These are phyloP conservation scores for Botryotinia globosa DNA, from an alignment of 2,329 filamentous ascomycete species.

Conservation along the genomic window DNA sequence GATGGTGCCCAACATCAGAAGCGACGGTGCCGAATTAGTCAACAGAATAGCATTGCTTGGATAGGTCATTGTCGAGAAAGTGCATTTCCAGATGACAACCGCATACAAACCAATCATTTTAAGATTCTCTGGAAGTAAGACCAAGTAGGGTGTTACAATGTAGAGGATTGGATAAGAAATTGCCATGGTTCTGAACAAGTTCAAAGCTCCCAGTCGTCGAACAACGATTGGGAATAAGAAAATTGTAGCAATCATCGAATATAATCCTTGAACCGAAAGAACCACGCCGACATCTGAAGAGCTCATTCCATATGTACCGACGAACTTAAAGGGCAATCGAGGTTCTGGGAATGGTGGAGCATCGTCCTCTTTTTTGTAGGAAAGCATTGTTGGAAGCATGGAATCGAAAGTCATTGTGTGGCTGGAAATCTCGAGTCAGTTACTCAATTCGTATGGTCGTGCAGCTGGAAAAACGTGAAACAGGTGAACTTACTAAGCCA, in stretches of 20 bases:
- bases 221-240: conserved; percentile 80
- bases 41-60: conserved; percentile 87
- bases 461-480: conserved; percentile 17
- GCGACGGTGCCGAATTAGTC: conserved; percentile 81
- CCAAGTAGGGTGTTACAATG: conserved; percentile 81
- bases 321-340: conserved; percentile 83
- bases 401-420: conserved; percentile 98
- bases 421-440: conserved; percentile 48
- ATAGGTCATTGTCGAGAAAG: conserved; percentile 85
- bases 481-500: conserved; percentile 76
- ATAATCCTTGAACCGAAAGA: conserved; percentile 81
- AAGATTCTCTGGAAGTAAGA: conserved; percentile 70
- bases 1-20: conserved; percentile 81
- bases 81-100: conserved; percentile 87
- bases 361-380: conserved; percentile 22
- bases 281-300: conserved; percentile 85
- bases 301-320: conserved; percentile 78
- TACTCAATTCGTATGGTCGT: neutral
- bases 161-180: conserved; percentile 86
- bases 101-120: conserved; percentile 74
- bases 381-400: conserved; percentile 84
- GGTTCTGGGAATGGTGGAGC: conserved; percentile 44
- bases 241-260: conserved; percentile 76
- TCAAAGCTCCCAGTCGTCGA: conserved; percentile 70
- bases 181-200: conserved; percentile 78